These are phyloP conservation scores for Ogataea nakhonphanomensis DNA, from an alignment of 805 yeast genomes.

Conservation along the genomic window DNA sequence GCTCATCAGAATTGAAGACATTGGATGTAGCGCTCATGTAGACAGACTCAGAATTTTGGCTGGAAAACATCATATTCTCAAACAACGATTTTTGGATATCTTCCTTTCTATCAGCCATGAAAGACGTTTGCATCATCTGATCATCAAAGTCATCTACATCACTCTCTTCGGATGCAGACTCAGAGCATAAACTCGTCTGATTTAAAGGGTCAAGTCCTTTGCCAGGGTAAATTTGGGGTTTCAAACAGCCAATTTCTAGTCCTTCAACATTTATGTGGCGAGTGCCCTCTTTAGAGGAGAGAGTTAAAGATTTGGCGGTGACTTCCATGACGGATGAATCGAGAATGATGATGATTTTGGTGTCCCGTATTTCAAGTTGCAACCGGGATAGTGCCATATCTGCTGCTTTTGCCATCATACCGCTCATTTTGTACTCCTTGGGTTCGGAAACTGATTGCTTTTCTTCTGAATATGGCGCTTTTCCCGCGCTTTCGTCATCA, in stretches of 20 bases:
- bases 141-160: constrained; percentile 37
- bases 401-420: constrained; percentile 59
- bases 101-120: constrained; percentile 29
- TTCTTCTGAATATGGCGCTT: constrained; percentile 6
- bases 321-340: constrained; percentile 39
- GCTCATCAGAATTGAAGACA: constrained; percentile 28
- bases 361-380: constrained; percentile 45
- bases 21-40: constrained; percentile 80
- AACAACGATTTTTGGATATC: constrained; percentile 36
- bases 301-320: constrained; percentile 32
- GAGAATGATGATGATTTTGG: constrained; percentile 47
- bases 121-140: constrained; percentile 34
- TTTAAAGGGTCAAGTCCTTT: constrained; percentile 17
- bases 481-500: constrained; percentile 17
- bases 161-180: constrained; percentile 24
- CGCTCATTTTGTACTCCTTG: constrained; percentile 41
- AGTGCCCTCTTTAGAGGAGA: constrained; percentile 43
- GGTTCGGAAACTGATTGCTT: constrained; percentile 2
- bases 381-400: constrained; percentile 65
- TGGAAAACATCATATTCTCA: constrained; percentile 63
- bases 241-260: constrained; percentile 37
- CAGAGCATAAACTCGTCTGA: constrained; percentile 7
- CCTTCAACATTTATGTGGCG: constrained; percentile 41
- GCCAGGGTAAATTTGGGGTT: constrained; percentile 37
- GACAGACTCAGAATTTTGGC: constrained; percentile 64